A percentile compares a stretch with the other conserved stretches of the same genome.
Evolutionary conservation across 345 rosid species (phyloP).

Genomic region (Sonneratia caseolaris): DNA sequence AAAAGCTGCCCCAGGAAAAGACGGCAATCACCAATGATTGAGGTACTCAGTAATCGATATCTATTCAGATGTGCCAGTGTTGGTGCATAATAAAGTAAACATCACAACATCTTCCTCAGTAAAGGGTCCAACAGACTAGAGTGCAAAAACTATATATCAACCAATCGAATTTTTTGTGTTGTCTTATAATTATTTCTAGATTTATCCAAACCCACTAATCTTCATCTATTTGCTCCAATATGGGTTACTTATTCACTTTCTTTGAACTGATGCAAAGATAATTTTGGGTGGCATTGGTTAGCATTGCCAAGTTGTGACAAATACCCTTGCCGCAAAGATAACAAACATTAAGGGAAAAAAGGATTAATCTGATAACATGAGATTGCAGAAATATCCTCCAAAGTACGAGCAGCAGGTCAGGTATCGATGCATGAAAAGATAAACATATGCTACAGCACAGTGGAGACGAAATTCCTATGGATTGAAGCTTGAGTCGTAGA

Average conservation of each 20-base stretch:
- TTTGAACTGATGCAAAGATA: background rate
- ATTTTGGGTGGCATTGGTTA: background rate
- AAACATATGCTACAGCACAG: background rate
- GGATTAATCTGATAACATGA: background rate
- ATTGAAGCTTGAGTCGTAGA: background rate
- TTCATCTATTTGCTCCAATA: background rate
- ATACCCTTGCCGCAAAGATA: background rate
- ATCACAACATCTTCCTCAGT: background rate
- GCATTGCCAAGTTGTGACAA: background rate
- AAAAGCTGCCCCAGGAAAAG: background rate
- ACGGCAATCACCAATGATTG: background rate
- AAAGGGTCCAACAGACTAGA: background rate
- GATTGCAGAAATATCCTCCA: background rate
- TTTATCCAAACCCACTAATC: background rate
- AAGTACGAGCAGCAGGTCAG: background rate
- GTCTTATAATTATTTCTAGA: background rate
- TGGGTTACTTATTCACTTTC: background rate
- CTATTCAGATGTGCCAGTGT: background rate
- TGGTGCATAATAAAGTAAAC: background rate
- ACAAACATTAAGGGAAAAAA: background rate
- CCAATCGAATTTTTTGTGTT: background rate
- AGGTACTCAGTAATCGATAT: background rate
- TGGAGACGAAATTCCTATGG: no score
- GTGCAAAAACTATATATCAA: background rate
- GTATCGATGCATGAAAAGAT: background rate